These are phyloP conservation scores for Hapsidospora chrysogenum DNA, from an alignment of 495 filamentous ascomycete genomes.

Conservation along the genomic window DNA sequence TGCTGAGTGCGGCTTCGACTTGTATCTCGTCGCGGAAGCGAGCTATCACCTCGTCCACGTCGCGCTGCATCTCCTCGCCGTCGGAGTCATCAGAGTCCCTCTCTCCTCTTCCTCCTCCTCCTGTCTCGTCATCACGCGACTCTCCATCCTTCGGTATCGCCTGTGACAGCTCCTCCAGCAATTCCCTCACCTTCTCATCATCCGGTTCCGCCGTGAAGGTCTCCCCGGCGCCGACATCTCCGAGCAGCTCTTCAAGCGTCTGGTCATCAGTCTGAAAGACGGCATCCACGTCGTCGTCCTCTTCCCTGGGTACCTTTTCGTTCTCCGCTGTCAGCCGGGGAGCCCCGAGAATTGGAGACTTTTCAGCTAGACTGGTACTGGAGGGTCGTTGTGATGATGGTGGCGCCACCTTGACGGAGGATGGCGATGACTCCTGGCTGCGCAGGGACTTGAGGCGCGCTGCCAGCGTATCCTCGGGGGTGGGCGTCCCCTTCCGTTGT, in stretches of 20 bases:
- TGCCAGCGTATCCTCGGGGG: slow-evolving; percentile 25
- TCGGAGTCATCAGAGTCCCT: slow-evolving; percentile 18
- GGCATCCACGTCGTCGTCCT: slow-evolving; percentile 6
- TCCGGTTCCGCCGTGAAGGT: slow-evolving; percentile 6
- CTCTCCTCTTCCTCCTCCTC: too few species aligned
- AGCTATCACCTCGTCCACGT: slow-evolving; percentile 18
- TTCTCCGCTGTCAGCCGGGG: not conserved
- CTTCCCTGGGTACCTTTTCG: not conserved
- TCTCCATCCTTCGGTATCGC: slow-evolving; percentile 1
- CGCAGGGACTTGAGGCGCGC: slow-evolving; percentile 25
- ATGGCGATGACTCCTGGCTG: slow-evolving; percentile 2
- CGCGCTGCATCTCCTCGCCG: slow-evolving; percentile 17
- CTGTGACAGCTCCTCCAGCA: slow-evolving; percentile 10
- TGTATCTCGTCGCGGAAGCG: slow-evolving; percentile 19
- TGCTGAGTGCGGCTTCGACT: slow-evolving; percentile 3
- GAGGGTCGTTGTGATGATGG: not conserved
- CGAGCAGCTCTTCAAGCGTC: slow-evolving; percentile 19
- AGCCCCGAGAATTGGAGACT: not conserved
- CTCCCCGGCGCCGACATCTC: slow-evolving; percentile 14
- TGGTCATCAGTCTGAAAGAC: slow-evolving; percentile 15
- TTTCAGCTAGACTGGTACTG: not conserved
- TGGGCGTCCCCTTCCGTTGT: slow-evolving; percentile 6
- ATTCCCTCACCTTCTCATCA: slow-evolving; percentile 11
- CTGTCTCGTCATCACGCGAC: not conserved
- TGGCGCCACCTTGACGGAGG: not conserved